Base-by-base conservation (phyloP, 2,329 filamentous ascomycete species). In the Basipetospora chlamydospora region DNA sequence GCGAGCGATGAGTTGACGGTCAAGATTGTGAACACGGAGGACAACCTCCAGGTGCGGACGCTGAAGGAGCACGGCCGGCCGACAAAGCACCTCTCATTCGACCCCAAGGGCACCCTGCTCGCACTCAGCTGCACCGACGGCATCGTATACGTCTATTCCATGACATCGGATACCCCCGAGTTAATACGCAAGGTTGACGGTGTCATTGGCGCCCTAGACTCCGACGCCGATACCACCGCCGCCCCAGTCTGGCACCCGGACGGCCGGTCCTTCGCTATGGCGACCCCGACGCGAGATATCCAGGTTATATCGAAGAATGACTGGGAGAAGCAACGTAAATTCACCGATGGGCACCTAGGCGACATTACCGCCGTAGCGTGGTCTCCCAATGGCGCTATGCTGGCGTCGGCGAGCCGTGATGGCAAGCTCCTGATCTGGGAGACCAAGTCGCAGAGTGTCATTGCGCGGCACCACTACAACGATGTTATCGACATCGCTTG, bases 1-100 rank as follows among this genome's bases (percentile, higher is more conserved):
- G 86, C 87, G n/a, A 95, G 87, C 65, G 92, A 96, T 55, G 90
- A 98, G 56, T 65, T 94, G 40, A 81, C 79, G 2, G 84, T 96
- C 46, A 94, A 93, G 55, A 63, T 98, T 16, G 84, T 98, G 43
- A 81, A 80, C 48, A 80, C 80, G 22, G 66, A 77, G 32, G 83
- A 96, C 52, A 87, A 80, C 55, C 77, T 67, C 16, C 70, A 75
- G 44, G 71, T 93, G 34, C 76, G 80, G 47, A 79, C 80, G 44
- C 67, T 98, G 7, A 76, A 82, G 44, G 85, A 94, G 36, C 88
- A 95, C 53, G 67, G 70, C 29, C 83, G 82, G 48, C 77, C 85
- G n/a, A 77, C 81, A n/a, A 93, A 94, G 53, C 85, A 96, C 50
- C 68, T 96, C 26, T 73, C 83, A 11, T 94, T 94, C 57, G 85